Evolutionary conservation across 768 basidiomycete genomes (phyloP), one percentile per base, ranked within the genome.

Genomic region (Chalciporus pseudorubinellus): DNA sequence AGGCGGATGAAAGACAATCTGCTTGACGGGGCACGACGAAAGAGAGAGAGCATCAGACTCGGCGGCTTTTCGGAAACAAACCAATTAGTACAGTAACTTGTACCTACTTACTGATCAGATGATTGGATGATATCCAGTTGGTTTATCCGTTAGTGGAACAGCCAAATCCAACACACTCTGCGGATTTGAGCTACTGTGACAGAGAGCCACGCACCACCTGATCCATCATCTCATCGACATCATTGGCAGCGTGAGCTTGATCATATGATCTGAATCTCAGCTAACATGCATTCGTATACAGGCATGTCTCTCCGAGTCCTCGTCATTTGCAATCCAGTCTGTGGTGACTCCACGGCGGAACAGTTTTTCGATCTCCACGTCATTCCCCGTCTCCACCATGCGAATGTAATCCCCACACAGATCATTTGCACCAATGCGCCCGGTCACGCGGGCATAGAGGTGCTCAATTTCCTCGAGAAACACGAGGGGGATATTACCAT

Each of bases 291-390:
- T 29, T 29, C n/a, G 39, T 34, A 45, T 38, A 36, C 16, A 31
- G 36, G 20, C 51, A 80, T 82, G 79, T 64, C 77, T 22, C 65
- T 85, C 45, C 72, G 89, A 44, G 75, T 83, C 46, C 72, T 89
- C 44, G 75, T 83, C 31, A 64, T 94, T 52, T 87, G 85, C 71
- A 95, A 95, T 59, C 92, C 92, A 22, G 81, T 74, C 52, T 83
- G 77, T 58, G 92, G 92, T 6, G 73, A 83, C 60, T 64, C 75
- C 48, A 73, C 77, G 18, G 87, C 84, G 13, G 61, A 72, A 55
- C 57, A 72, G 2, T 79, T 90, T 61, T 78, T 91, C 59, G 61
- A 77, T 8, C 66, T 74, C 0, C 76, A 82, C 20, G 84, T 94
- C 53, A 62, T 87, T 18, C 89, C 90, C 5, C 72, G 84, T 7